A percentile compares a stretch with the other conserved stretches of the same genome.
Conservation (phyloP, 768 basidiomycete species). For the Russula earlei region DNA sequence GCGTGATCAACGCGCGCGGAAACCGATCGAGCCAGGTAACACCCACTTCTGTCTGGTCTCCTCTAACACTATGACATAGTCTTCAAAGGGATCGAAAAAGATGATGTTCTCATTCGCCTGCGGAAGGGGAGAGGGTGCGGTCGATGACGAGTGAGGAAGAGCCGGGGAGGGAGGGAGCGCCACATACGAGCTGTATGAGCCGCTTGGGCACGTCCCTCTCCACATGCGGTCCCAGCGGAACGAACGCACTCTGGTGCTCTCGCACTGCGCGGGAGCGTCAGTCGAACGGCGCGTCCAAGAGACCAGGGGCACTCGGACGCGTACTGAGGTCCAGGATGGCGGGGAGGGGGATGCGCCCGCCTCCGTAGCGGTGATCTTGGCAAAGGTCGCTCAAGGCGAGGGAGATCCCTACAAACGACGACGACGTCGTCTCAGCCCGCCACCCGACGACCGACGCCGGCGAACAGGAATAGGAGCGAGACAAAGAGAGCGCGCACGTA, state of each 20-base stretch:
- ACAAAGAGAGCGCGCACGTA: no score
- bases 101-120: slow-evolving; percentile 2
- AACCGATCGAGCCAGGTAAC: background rate
- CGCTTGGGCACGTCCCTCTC: slow-evolving; percentile 12
- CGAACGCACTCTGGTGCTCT: slow-evolving; percentile 9
- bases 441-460: no score
- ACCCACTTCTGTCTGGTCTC: slow-evolving; percentile 6
- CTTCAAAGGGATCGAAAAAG: slow-evolving; percentile 7
- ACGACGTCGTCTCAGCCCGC: background rate
- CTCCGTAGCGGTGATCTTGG: slow-evolving; percentile 1
- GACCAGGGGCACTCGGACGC: background rate
- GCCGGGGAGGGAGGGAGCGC: background rate
- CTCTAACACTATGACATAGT: slow-evolving; percentile 5
- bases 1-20: background rate
- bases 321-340: slow-evolving; percentile 7
- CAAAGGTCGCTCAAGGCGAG: slow-evolving; percentile 10
- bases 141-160: background rate
- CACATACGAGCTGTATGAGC: slow-evolving; percentile 2
- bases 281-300: no score
- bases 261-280: background rate
- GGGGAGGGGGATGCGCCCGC: background rate
- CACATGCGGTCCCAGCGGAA: slow-evolving; percentile 2
- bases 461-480: no score
- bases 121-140: background rate
- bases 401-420: background rate